Conservation (phyloP, 352 stramenopile genomes). For the Plasmopara viticola region DNA sequence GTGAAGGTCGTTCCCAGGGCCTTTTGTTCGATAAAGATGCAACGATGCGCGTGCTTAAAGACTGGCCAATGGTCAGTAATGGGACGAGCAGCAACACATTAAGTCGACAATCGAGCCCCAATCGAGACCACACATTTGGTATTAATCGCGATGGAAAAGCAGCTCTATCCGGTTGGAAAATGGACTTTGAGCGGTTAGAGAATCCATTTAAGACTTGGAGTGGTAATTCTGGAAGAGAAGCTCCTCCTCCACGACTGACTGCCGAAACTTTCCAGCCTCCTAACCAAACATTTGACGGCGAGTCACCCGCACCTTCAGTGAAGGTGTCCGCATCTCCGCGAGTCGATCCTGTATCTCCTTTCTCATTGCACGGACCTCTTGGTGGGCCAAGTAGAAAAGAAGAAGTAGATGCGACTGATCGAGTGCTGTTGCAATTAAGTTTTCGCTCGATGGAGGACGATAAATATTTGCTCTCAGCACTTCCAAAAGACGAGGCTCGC, state of each 20-base stretch:
- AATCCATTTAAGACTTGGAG: constrained; percentile 78
- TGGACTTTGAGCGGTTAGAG: constrained; percentile 65
- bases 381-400: constrained; percentile 16
- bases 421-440: constrained; percentile 45
- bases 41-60: constrained; percentile 29
- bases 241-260: constrained; percentile 36
- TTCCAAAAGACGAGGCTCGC: constrained; percentile 43
- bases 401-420: constrained; percentile 34
- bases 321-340: constrained; percentile 20
- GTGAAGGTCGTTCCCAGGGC: constrained; percentile 29
- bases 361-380: constrained; percentile 13
- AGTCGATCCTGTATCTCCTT: constrained; percentile 12
- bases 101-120: constrained; percentile 26
- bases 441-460: constrained; percentile 35
- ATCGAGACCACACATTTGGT: constrained; percentile 11
- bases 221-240: constrained; percentile 28
- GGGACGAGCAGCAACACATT: constrained; percentile 18
- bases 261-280: constrained; percentile 49
- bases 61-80: constrained; percentile 34
- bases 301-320: constrained; percentile 27
- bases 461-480: constrained; percentile 40
- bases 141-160: constrained; percentile 17
- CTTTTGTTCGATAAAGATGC: constrained; percentile 17
- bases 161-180: constrained; percentile 33
- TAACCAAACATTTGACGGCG: constrained; percentile 21